Percentiles rank a stretch among this genome's conserved stretches.
Evolutionary conservation across 495 filamentous ascomycete species (phyloP).

Genomic region (Collariella sp.): DNA sequence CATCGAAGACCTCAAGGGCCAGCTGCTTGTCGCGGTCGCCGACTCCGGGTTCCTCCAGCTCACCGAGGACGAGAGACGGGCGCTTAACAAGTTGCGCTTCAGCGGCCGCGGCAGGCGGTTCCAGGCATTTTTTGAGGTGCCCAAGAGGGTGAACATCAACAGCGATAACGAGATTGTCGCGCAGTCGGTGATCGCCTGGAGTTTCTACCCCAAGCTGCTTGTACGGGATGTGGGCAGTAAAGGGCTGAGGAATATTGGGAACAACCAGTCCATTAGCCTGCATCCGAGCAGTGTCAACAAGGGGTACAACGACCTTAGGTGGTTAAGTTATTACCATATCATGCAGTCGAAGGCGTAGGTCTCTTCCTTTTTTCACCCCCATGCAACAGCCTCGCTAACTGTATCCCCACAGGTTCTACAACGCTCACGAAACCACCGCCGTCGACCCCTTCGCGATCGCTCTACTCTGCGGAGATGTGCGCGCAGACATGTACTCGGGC

Average conservation of each 20-base stretch:
- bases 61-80: conserved; percentile 54
- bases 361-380: not conserved
- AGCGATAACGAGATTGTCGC: conserved; percentile 68
- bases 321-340: conserved; percentile 89
- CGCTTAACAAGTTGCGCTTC: conserved; percentile 50
- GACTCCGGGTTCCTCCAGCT: conserved; percentile 76
- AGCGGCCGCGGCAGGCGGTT: conserved; percentile 43
- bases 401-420: conserved; percentile 49
- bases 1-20: conserved; percentile 91
- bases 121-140: conserved; percentile 71
- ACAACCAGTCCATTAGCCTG: conserved; percentile 77
- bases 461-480: conserved; percentile 76
- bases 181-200: conserved; percentile 75
- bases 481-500: conserved; percentile 80
- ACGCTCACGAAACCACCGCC: conserved; percentile 81
- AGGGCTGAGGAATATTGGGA: conserved; percentile 80
- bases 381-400: not conserved
- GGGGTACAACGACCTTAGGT: conserved; percentile 54
- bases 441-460: conserved; percentile 75
- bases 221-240: conserved; percentile 64
- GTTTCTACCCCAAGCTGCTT: conserved; percentile 91
- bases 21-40: conserved; percentile 69
- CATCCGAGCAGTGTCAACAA: conserved; percentile 85
- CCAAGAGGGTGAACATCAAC: conserved; percentile 61
- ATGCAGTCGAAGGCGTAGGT: conserved; percentile 78